A percentile compares a stretch with the other conserved stretches of the same genome.
These are phyloP conservation scores for Kwoniella shivajii DNA, from an alignment of 1,284 basidiomycete genomes.

Conservation along the genomic window DNA sequence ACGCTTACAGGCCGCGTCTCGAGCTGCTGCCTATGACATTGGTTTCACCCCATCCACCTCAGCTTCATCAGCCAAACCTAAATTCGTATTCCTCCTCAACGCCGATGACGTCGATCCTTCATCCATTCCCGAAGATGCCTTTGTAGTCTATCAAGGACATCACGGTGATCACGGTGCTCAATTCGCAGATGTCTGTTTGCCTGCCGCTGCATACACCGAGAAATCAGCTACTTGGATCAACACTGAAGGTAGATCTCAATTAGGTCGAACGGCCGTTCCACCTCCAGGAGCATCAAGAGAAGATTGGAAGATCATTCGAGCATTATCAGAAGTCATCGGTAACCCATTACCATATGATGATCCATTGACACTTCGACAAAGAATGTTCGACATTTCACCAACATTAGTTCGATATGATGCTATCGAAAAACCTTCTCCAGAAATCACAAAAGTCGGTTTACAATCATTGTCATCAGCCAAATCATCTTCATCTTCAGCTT, in stretches of 20 bases:
- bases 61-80: slow-evolving; percentile 75
- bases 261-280: slow-evolving; percentile 90
- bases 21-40: slow-evolving; percentile 92
- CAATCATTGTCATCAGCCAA: slow-evolving; percentile 64
- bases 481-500: slow-evolving; percentile 52
- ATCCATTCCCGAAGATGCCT: slow-evolving; percentile 89
- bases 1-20: slow-evolving; percentile 66
- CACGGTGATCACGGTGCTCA: slow-evolving; percentile 97
- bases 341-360: slow-evolving; percentile 87
- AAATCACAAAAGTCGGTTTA: slow-evolving; percentile 72
- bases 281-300: slow-evolving; percentile 92
- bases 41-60: slow-evolving; percentile 85
- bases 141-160: slow-evolving; percentile 99
- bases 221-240: slow-evolving; percentile 95
- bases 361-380: slow-evolving; percentile 79
- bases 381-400: slow-evolving; percentile 97
- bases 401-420: slow-evolving; percentile 84
- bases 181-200: slow-evolving; percentile 93
- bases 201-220: slow-evolving; percentile 94
- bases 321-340: slow-evolving; percentile 86
- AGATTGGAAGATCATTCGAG: slow-evolving; percentile 98
- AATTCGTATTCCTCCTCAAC: slow-evolving; percentile 96
- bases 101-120: slow-evolving; percentile 91
- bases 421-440: slow-evolving; percentile 74
- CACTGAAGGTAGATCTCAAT: slow-evolving; percentile 91